Evolutionary conservation across 2,329 filamentous ascomycete species (phyloP), one percentile per base, ranked within the genome.

Genomic region (Aaosphaeria arxii): DNA sequence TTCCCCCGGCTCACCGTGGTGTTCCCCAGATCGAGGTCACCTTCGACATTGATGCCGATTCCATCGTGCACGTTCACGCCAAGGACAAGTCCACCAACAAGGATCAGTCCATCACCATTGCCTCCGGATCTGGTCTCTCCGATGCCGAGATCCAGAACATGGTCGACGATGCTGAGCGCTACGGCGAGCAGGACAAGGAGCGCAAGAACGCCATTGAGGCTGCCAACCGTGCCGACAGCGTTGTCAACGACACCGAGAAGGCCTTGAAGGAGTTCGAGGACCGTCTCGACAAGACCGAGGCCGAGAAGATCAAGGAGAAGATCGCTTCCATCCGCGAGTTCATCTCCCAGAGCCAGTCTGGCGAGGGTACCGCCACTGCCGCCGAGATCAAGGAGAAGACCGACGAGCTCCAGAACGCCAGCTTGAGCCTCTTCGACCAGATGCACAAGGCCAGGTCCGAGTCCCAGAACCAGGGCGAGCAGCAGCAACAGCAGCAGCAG

Each of bases 11-110:
- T 48, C 91, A 95, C 81, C 91, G 91, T 73, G 91, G 91, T 80
- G 90, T 96, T 53, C 92, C 92, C 56, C 92, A 97, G 75, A 82
- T 97, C 49, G 92, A 97, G 82, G 92, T 97, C 64, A 96, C 92
- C 67, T 97, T 97, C 77, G 92, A 97, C 76, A 96, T 97, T 72
- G 92, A 97, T 65, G 92, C 92, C 67, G 91, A 97, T 75, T 95
- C 91, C 13, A 96, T 97, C 64, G 91, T 97, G 64, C 91, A 96
- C 80, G 92, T 97, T 56, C 88, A 94, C 74, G 92, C 92, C 74
- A 96, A 95, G 83, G 92, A 97, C 80, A 96, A 97, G 87, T 92
- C 91, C 63, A 97, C 91, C 77, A 89, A 90, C 86, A 97, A 96
- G 86, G 92, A 97, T 72, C 92, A 99, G 82, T 96, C 91, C 54